These are phyloP conservation scores for Penicillium psychrosexuale DNA, from an alignment of 2,329 filamentous ascomycete genomes.

Conservation along the genomic window DNA sequence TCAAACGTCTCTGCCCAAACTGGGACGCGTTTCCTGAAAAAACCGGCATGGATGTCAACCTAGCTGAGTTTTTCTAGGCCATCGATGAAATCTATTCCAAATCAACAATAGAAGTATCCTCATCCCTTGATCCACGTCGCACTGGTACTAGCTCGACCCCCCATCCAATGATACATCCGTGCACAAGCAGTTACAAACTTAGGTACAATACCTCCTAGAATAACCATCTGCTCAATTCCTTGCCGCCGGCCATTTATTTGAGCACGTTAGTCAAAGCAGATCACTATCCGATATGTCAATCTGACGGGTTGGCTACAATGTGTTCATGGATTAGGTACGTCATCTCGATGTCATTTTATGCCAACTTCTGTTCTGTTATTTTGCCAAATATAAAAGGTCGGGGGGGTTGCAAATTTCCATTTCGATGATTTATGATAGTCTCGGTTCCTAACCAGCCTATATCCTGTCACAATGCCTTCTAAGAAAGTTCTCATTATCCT, in stretches of 20 bases:
- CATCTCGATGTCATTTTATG: neutral
- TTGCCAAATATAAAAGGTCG: neutral
- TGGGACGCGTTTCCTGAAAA: too few species aligned
- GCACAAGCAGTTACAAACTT: too few species aligned
- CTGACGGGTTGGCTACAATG: neutral
- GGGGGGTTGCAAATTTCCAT: fast-evolving
- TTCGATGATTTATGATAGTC: neutral
- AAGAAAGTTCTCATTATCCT: constrained; percentile 48
- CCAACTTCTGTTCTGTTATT: neutral
- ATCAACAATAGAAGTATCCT: too few species aligned
- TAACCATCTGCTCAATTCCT: neutral
- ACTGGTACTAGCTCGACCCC: too few species aligned
- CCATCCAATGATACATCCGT: too few species aligned
- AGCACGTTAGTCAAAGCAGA: neutral
- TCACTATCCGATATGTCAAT: neutral
- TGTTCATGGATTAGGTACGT: neutral
- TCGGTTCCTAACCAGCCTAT: neutral
- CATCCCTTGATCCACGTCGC: too few species aligned
- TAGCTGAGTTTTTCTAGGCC: too few species aligned
- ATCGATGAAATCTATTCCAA: too few species aligned
- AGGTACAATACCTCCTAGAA: too few species aligned
- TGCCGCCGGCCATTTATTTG: neutral
- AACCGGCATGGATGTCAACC: too few species aligned
- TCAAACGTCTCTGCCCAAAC: too few species aligned
- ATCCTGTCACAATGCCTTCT: constrained; percentile 15